Evolutionary conservation across 78 protist genomes (phyloP).

Genomic region (Cavenderia fasciculata): DNA sequence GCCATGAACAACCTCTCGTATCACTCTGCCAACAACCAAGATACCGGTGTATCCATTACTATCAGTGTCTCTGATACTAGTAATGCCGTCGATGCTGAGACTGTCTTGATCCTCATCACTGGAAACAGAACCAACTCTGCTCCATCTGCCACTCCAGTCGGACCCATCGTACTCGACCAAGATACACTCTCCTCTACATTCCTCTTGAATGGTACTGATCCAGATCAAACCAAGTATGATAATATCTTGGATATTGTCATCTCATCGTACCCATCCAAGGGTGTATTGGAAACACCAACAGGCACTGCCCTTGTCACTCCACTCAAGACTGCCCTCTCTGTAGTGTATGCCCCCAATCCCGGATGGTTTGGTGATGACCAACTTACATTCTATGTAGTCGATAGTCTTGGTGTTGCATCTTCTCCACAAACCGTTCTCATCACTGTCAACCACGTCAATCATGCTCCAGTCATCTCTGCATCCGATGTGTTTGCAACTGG

Average conservation of each 20-base stretch:
- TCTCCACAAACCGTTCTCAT: background rate
- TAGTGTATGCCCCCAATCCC: conserved; percentile 16
- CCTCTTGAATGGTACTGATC: conserved; percentile 33
- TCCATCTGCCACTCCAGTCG: background rate
- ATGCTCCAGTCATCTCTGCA: conserved; percentile 10
- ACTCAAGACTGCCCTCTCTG: background rate
- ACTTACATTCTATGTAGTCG: background rate
- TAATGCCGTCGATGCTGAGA: background rate
- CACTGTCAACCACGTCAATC: conserved; percentile 23
- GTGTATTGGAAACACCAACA: background rate
- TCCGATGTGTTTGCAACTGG: background rate
- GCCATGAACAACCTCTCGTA: background rate
- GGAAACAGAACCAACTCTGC: conserved; percentile 13
- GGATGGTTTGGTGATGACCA: conserved; percentile 21
- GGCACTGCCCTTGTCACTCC: background rate
- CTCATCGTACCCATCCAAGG: background rate
- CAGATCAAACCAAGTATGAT: conserved; percentile 23
- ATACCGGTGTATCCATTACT: background rate
- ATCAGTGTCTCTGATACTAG: background rate
- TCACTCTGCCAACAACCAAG: background rate
- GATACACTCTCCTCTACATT: background rate
- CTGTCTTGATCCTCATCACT: background rate
- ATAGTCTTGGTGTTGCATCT: background rate
- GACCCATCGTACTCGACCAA: background rate
- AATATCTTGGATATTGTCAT: background rate